Base-by-base conservation (phyloP, 441 rosid species). In the Arabidopsis hybrid region DNA sequence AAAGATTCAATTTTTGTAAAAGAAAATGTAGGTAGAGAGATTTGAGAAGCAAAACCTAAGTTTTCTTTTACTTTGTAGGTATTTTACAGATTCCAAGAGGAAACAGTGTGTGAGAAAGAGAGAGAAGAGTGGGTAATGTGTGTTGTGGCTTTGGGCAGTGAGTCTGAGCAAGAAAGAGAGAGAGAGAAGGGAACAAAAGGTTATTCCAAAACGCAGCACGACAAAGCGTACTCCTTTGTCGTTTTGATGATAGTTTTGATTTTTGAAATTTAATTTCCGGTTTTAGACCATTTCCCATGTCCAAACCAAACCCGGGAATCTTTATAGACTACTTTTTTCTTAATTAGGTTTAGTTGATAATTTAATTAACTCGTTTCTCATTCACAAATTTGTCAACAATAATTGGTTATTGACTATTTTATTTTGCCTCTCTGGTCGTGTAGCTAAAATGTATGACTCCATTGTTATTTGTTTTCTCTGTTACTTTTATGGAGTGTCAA, bases 121-220 rank as follows among this genome's bases (percentile, higher is more conserved):
- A 65, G 21, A 56, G 52, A 12, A 67, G 34, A 76, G 80, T 71
- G 16, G 67, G 72, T 60, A 50, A 35, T 60, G 59, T 55, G 65
- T 56, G 53, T 58, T 70, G 71, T 65, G 77, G 75, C 81, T 72
- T 67, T 63, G 78, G 78, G 78, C 74, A 78, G 78, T 73, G 81
- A 62, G 78, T 56, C 74, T 53, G 65, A 11, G 67, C 16, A 67
- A 51, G 9, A 16, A 13, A 51, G 72, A 66, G 31, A 46, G 50
- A 43, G 39, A 42, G 43, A 60, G 39, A 73, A 68, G 60, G 53
- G 71, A 63, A 73, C 66, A 68, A 73, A 55, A 68, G 78, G 35
- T 78, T 61, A 57, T 56, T 78, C 71, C 81, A 78, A 78, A 78
- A 78, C 81, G 81, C 81, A 78, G 78, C 45, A 69, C 51, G 78